phyloP scores from a whole-genome alignment of 2,329 filamentous ascomycete species.

The Cytospora schulzeri region DNA sequence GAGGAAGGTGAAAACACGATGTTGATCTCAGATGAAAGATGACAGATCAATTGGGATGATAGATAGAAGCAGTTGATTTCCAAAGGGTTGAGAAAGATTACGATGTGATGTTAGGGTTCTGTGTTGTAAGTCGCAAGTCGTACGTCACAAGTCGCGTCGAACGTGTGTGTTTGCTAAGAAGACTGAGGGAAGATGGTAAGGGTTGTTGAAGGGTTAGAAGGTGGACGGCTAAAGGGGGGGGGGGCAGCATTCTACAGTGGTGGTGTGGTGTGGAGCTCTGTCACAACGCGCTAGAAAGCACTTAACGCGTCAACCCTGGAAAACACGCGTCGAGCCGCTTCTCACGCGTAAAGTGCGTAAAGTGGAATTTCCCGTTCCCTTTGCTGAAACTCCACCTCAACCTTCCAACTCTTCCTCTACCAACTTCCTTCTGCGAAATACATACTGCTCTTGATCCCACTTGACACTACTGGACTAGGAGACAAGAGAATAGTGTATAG shows the following conservation, averaged over 20 bases:
- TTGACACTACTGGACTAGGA: background rate
- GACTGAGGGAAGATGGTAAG: background rate
- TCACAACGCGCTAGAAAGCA: constrained; percentile 32
- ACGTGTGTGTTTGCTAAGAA: too few species aligned
- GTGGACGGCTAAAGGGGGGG: background rate
- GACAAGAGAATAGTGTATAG: constrained; percentile 4
- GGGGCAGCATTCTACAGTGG: background rate
- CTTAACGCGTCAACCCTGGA: constrained; percentile 21
- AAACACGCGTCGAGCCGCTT: background rate
- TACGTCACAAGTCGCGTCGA: constrained; percentile 18
- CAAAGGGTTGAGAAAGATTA: background rate
- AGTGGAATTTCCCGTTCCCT: background rate
- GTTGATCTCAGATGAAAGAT: background rate
- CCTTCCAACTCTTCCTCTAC: background rate
- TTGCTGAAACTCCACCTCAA: constrained; percentile 8
- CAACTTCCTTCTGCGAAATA: constrained; percentile 2
- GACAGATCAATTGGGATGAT: background rate
- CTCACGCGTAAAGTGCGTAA: background rate
- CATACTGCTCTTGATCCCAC: background rate
- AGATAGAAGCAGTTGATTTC: background rate
- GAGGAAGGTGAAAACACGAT: background rate
- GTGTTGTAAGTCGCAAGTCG: background rate
- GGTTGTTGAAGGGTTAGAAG: background rate
- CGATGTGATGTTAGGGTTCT: background rate
- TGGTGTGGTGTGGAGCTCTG: background rate